Evolutionary conservation across 306 rosid genomes (phyloP).

Genomic region (Glycine tomentella): DNA sequence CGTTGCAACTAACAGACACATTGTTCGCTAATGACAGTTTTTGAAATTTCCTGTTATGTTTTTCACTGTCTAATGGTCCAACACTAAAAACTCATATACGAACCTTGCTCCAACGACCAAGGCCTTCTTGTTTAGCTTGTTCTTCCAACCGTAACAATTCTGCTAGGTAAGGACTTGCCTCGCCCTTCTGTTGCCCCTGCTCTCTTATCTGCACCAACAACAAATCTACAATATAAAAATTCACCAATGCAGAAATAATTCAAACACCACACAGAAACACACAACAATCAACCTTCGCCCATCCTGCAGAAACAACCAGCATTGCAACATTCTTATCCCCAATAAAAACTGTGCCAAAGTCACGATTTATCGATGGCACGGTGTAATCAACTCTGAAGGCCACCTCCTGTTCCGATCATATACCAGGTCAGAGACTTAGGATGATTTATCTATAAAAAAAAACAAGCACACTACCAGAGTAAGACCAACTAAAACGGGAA

Average conservation of each 20-base stretch:
- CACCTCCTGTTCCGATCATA: slow-evolving; percentile 67
- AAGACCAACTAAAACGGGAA: too few relatives aligned
- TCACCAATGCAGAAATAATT: slow-evolving; percentile 1
- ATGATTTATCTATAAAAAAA: too few relatives aligned
- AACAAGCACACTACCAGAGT: too few relatives aligned
- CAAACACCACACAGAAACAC: neutral
- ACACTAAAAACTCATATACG: slow-evolving; percentile 34
- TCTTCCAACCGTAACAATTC: slow-evolving; percentile 78
- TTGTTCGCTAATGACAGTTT: neutral
- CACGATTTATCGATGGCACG: slow-evolving; percentile 77
- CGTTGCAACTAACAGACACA: neutral
- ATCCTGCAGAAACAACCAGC: slow-evolving; percentile 88
- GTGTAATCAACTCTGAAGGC: slow-evolving; percentile 75
- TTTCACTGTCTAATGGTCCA: slow-evolving; percentile 8
- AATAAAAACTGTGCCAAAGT: slow-evolving; percentile 86
- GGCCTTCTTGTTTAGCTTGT: slow-evolving; percentile 80
- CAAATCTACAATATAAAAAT: slow-evolving; percentile 40
- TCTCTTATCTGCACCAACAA: slow-evolving; percentile 66
- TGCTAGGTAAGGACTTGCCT: slow-evolving; percentile 79
- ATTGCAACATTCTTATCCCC: slow-evolving; percentile 78
- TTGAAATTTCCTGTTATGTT: neutral
- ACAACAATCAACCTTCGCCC: slow-evolving; percentile 76
- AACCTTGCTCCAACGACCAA: slow-evolving; percentile 96
- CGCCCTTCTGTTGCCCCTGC: slow-evolving; percentile 83
- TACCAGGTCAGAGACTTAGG: neutral